phyloP scores from a whole-genome alignment of 495 filamentous ascomycete genomes.

The Pseudomonodictys pantanalensis region DNA sequence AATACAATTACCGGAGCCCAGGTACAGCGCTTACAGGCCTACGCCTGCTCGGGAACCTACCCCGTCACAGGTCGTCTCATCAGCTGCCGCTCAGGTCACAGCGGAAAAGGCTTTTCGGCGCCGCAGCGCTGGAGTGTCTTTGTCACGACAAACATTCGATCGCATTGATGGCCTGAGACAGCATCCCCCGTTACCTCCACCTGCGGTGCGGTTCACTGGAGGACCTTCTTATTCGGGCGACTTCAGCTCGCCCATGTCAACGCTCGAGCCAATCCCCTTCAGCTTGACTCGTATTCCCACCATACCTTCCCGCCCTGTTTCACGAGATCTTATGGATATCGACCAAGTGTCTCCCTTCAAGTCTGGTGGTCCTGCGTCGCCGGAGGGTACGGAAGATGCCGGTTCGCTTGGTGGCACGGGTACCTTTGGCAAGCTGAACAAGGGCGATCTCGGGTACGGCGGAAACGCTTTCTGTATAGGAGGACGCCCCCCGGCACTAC shows the following conservation, averaged over 20 bases:
- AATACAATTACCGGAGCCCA: conserved; percentile 81
- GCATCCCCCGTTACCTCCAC: conserved; percentile 22
- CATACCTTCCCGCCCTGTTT: conserved; percentile 29
- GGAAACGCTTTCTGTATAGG: conserved; percentile 52
- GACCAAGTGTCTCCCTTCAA: conserved; percentile 30
- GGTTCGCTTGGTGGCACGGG: conserved; percentile 27
- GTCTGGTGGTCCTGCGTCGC: conserved; percentile 8
- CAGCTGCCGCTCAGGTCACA: conserved; percentile 16
- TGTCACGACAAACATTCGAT: conserved; percentile 29
- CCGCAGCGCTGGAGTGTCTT: conserved; percentile 26
- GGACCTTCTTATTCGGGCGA: background rate
- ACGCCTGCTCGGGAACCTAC: conserved; percentile 44
- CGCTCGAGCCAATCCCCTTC: conserved; percentile 23
- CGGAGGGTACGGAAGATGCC: background rate
- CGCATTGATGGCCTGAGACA: conserved; percentile 4
- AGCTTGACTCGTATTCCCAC: conserved; percentile 10
- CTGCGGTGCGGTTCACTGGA: conserved; percentile 24
- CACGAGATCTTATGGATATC: conserved; percentile 34
- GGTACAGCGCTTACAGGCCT: conserved; percentile 81
- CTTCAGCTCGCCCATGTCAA: conserved; percentile 12
- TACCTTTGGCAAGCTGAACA: conserved; percentile 64
- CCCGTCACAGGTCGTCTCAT: conserved; percentile 20
- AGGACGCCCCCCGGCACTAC: conserved; percentile 7
- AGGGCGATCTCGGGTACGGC: conserved; percentile 64
- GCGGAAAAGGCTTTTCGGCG: conserved; percentile 32